A percentile compares a stretch with the other conserved stretches of the same genome.
Evolutionary conservation across 768 basidiomycete genomes (phyloP).

Genomic region (Daedaleopsis nitida): DNA sequence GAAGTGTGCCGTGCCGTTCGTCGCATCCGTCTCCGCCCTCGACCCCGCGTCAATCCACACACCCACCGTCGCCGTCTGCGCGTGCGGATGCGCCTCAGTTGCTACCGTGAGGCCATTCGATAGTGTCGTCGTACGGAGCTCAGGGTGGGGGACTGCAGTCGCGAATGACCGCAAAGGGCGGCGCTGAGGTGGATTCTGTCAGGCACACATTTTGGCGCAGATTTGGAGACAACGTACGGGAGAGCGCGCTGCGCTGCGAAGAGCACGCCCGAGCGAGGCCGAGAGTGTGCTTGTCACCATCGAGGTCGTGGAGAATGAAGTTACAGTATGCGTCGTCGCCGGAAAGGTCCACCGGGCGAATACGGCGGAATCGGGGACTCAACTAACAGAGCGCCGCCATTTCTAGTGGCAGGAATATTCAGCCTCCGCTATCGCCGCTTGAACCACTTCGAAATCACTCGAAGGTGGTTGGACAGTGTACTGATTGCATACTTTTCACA

Average conservation of each 20-base stretch:
- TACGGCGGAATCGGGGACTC: conserved; percentile 20
- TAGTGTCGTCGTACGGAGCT: conserved; percentile 90
- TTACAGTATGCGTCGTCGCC: conserved; percentile 24
- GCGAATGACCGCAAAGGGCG: conserved; percentile 71
- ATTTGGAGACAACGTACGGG: conserved; percentile 32
- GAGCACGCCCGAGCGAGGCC: conserved; percentile 43
- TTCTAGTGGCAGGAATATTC: too few species aligned
- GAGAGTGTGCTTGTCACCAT: conserved; percentile 52
- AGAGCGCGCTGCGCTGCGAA: conserved; percentile 40
- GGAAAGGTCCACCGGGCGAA: conserved; percentile 27
- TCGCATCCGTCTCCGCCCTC: conserved; percentile 92
- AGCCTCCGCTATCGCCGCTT: not conserved
- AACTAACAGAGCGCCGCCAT: not conserved
- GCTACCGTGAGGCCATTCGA: conserved; percentile 95
- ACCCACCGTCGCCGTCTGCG: conserved; percentile 97
- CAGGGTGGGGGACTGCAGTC: conserved; percentile 69
- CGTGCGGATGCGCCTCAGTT: conserved; percentile 85
- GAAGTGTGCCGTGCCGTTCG: conserved; percentile 97
- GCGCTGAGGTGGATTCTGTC: conserved; percentile 25
- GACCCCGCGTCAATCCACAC: conserved; percentile 99
- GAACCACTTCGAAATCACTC: conserved; percentile 14
- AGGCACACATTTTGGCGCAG: not conserved
- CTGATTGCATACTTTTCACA: too few species aligned
- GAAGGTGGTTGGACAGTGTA: conserved; percentile 15
- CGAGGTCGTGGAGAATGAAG: conserved; percentile 35